Conservation (phyloP, 2,329 filamentous ascomycete species). For the Sporothrix mexicana region DNA sequence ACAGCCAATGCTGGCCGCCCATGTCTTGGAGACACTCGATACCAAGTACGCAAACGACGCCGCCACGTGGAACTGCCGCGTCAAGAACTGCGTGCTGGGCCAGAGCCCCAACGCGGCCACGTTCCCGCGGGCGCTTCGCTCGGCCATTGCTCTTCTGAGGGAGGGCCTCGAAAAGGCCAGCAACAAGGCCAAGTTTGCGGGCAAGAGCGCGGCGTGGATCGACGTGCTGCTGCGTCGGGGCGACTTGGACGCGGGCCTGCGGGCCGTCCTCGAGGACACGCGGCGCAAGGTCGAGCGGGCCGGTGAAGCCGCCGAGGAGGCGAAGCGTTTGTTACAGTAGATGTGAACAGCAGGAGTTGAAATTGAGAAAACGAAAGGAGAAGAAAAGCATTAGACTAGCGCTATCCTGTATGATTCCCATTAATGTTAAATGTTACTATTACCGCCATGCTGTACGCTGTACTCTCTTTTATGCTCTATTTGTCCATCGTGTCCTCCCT, state of each 20-base stretch:
- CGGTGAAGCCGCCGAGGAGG: conserved; percentile 25
- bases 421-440: conserved; percentile 17
- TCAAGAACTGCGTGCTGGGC: conserved; percentile 72
- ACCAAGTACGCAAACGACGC: conserved; percentile 64
- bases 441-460: too few relatives aligned
- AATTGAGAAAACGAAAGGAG: not conserved
- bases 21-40: conserved; percentile 71
- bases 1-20: conserved; percentile 69
- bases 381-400: conserved; percentile 1
- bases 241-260: conserved; percentile 62
- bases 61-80: conserved; percentile 71
- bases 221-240: conserved; percentile 57
- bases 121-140: conserved; percentile 74
- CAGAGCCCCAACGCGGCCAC: conserved; percentile 66
- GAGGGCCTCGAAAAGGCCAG: conserved; percentile 52
- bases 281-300: conserved; percentile 47
- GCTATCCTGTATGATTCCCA: conserved; percentile 28
- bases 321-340: not conserved
- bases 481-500: not conserved
- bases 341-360: not conserved
- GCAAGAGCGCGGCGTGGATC: conserved; percentile 61
- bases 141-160: conserved; percentile 68
- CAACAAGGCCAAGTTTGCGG: conserved; percentile 53
- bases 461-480: too few relatives aligned
- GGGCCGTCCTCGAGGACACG: conserved; percentile 61